Conservation (phyloP, 192 early-diverging fungal genomes). For the Allomyces javanicus region DNA sequence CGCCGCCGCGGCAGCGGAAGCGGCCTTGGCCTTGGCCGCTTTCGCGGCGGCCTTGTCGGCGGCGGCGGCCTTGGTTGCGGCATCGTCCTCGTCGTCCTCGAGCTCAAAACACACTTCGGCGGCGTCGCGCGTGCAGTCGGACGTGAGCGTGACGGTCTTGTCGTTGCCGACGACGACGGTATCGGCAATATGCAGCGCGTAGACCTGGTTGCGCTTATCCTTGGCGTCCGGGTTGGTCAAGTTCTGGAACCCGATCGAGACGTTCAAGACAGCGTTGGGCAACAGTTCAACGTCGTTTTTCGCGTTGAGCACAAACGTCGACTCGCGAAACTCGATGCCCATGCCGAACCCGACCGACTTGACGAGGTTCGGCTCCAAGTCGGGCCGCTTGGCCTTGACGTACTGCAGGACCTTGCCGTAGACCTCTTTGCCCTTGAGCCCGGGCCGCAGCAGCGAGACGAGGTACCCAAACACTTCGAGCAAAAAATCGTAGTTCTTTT, state of each 20-base stretch:
- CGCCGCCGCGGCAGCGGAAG: slow-evolving; percentile 3
- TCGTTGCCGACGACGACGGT: slow-evolving; percentile 55
- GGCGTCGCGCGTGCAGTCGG: slow-evolving; percentile 9
- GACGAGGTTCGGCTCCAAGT: slow-evolving; percentile 65
- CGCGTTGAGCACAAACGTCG: slow-evolving; percentile 49
- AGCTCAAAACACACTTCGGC: slow-evolving; percentile 29
- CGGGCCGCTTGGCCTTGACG: slow-evolving; percentile 60
- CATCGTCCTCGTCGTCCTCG: slow-evolving; percentile 17
- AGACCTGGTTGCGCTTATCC: slow-evolving; percentile 36
- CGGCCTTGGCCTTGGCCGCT: slow-evolving; percentile 1
- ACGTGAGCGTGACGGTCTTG: slow-evolving; percentile 32
- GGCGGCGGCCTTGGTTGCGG: slow-evolving; percentile 1
- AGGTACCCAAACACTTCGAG: slow-evolving; percentile 63
- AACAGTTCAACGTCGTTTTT: slow-evolving; percentile 48
- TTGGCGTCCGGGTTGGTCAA: slow-evolving; percentile 49
- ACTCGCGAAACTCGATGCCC: slow-evolving; percentile 87
- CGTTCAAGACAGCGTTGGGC: slow-evolving; percentile 65
- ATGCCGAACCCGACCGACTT: slow-evolving; percentile 78
- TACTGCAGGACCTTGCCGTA: slow-evolving; percentile 46
- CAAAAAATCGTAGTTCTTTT: slow-evolving; percentile 84
- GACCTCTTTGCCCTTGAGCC: slow-evolving; percentile 52
- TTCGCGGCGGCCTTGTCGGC: not conserved
- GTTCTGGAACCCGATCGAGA: slow-evolving; percentile 71
- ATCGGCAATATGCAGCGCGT: slow-evolving; percentile 69
- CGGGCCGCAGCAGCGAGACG: slow-evolving; percentile 47